Base-by-base conservation (phyloP, 352 stramenopile species). In the Globisporangium solare region DNA sequence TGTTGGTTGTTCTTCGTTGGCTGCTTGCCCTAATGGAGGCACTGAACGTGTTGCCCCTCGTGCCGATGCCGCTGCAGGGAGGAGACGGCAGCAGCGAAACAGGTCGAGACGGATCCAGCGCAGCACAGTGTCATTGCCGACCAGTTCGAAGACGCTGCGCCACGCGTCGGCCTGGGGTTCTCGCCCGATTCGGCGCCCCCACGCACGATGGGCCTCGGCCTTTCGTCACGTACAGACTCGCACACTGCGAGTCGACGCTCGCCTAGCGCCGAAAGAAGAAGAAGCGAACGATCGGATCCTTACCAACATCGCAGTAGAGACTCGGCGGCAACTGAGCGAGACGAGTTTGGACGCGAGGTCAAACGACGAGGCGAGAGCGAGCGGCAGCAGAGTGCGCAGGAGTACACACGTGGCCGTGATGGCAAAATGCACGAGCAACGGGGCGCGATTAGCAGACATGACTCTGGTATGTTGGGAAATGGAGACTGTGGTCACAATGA, bases 81-180 rank as follows among this genome's bases (percentile, higher is more conserved):
- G 63, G 70, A 86, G 63, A 82, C 71, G 54, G 64, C 64, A 58
- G 60, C 61, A 69, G 39, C 61, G 43, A 55, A 57, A 14, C 43
- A 31, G n/a, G 39, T 31, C 24, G 51, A 61, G 10, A 22, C 21
- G 37, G 10, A 7, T 15, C 4, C 21, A 11, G n/a, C 20, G 10
- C 42, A 46, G 32, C 17, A n/a, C 32, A 18, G 39, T 31, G 47
- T 51, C 35, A 31, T 37, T 27, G 61, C 67, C 21, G 67, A 61
- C 11, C 77, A 91, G 57, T 89, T 91, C 57, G 81, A 88, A 15
- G 79, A 89, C 43, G 77, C 77, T 14, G 24, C 42, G 7, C 47
- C 62, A 47, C 69, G 53, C 47, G 46, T 60, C 32, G 68, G 73
- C 4, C 60, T 77, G 7, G 70, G 66, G 1, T 73, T 79, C 41